Percentiles rank a stretch among this genome's conserved stretches.
phyloP scores from a whole-genome alignment of 139 green algal species.

The Tetraselmis striata region DNA sequence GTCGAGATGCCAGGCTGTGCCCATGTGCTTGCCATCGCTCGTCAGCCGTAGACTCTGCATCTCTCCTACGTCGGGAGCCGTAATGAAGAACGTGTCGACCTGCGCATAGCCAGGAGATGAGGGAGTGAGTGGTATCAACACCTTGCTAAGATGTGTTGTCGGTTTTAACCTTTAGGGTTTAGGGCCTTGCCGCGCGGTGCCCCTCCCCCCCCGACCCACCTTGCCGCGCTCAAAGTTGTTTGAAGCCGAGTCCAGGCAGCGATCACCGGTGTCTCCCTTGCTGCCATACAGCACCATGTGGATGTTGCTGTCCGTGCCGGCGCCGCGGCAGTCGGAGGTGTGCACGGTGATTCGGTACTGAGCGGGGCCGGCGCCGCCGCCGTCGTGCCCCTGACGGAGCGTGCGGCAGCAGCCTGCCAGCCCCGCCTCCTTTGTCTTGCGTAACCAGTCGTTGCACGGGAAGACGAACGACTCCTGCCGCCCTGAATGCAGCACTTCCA shows the following conservation, averaged over 20 bases:
- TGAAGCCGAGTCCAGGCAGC: slow-evolving; percentile 23
- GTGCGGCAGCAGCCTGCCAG: background rate
- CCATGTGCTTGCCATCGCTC: background rate
- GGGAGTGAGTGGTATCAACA: background rate
- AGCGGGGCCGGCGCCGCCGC: too few relatives aligned
- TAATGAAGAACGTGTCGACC: slow-evolving; percentile 48
- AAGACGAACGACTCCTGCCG: slow-evolving; percentile 35
- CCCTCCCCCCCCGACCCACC: slow-evolving; percentile 6
- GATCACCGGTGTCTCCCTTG: slow-evolving; percentile 37
- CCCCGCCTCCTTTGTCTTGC: background rate
- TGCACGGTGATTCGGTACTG: slow-evolving; percentile 28
- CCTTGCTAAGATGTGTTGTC: background rate
- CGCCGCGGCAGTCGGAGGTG: slow-evolving; percentile 34
- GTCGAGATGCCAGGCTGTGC: slow-evolving; percentile 27
- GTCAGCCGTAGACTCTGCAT: slow-evolving; percentile 24
- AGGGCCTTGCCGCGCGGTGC: background rate
- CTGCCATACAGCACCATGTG: slow-evolving; percentile 27
- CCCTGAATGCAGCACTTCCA: slow-evolving; percentile 32
- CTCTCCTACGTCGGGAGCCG: slow-evolving; percentile 32
- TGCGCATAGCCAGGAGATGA: slow-evolving; percentile 3
- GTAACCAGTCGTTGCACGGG: slow-evolving; percentile 38
- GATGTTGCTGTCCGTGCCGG: slow-evolving; percentile 36
- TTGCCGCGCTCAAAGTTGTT: slow-evolving; percentile 43
- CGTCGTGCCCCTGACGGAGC: background rate
- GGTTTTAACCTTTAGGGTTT: slow-evolving; percentile 8